Percentiles rank a stretch among this genome's conserved stretches.
Conservation (phyloP, 305 asterid species). For the Fraxinus baroniana region DNA sequence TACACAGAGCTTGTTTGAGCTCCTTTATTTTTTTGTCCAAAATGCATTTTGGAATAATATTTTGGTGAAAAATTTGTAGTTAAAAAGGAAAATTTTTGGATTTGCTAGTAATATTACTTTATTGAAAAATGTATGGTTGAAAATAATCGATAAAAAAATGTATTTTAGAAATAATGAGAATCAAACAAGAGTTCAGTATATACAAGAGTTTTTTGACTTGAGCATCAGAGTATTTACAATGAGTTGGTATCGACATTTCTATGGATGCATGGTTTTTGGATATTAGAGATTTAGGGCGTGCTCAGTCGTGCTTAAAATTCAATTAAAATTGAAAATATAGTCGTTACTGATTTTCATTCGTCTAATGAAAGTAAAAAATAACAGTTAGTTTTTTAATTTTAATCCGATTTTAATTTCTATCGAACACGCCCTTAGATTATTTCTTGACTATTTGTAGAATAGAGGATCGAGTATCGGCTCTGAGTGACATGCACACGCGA, state of each 20-base stretch:
- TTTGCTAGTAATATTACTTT: not conserved
- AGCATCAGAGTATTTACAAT: not conserved
- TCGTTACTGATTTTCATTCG: too few relatives aligned
- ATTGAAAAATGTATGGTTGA: too few relatives aligned
- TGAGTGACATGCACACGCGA: too few relatives aligned
- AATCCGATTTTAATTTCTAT: too few relatives aligned
- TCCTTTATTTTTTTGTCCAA: not conserved
- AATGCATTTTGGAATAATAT: not conserved
- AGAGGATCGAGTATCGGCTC: not conserved
- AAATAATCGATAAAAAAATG: too few relatives aligned
- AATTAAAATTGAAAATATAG: too few relatives aligned
- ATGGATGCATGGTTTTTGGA: not conserved
- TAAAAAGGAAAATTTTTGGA: not conserved
- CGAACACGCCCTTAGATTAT: too few relatives aligned
- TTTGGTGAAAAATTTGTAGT: not conserved
- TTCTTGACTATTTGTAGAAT: not conserved
- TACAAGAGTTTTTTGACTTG: not conserved
- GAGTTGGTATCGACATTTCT: not conserved
- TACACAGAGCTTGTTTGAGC: not conserved
- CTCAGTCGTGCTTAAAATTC: too few relatives aligned
- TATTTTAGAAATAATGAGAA: too few relatives aligned
- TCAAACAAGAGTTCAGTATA: too few relatives aligned
- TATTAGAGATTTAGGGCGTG: not conserved
- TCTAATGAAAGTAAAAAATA: too few relatives aligned
- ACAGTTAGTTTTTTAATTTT: too few relatives aligned